Evolutionary conservation across 73 alveolate genomes (phyloP).

Genomic region (Tetrahymena thermophila): DNA sequence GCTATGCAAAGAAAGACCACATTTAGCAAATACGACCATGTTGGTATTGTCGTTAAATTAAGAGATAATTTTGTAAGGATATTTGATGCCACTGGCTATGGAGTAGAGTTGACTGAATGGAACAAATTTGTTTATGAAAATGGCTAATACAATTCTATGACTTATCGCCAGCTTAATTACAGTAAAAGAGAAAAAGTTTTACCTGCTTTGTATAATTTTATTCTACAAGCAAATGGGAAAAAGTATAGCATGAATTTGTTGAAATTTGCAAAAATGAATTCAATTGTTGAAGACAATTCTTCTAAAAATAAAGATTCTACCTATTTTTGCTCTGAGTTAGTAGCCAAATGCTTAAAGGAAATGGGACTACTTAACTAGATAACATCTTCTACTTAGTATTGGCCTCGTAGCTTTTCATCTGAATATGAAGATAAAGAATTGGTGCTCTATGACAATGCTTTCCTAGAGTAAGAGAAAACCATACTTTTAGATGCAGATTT

Average conservation of each 20-base stretch:
- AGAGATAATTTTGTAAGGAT: not conserved
- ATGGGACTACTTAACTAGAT: not conserved
- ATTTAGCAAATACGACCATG: not conserved
- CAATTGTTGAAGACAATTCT: not conserved
- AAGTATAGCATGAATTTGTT: not conserved
- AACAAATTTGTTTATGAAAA: not conserved
- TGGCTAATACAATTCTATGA: not conserved
- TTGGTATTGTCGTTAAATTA: not conserved
- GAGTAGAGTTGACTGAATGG: not conserved
- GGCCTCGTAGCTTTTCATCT: not conserved
- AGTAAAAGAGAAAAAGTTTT: not conserved
- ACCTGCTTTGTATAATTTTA: not conserved
- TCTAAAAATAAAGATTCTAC: not conserved
- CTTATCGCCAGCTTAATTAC: not conserved
- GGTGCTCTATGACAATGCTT: not conserved
- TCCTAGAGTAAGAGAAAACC: not conserved
- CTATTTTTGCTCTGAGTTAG: not conserved
- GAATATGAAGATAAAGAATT: not conserved
- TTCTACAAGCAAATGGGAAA: not conserved
- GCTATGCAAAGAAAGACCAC: not conserved
- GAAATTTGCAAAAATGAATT: not conserved
- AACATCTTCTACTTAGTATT: not conserved
- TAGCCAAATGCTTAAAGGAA: not conserved
- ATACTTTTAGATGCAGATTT: not conserved
- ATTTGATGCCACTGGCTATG: not conserved